Conservation (phyloP, 768 basidiomycete genomes). For the Gloeophyllum trabeum region DNA sequence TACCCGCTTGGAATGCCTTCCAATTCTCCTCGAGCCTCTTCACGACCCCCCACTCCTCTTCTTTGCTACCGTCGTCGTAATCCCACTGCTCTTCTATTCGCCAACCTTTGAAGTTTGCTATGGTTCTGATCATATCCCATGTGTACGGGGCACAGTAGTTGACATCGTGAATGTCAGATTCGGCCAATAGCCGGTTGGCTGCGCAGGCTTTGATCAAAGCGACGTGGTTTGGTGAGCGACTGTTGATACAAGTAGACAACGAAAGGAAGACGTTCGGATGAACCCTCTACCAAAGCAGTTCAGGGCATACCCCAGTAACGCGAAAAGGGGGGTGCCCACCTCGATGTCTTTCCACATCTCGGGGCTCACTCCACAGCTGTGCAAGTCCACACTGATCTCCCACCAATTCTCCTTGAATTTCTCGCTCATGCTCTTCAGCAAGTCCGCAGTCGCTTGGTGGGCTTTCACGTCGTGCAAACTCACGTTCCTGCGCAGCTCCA, state of each 20-base stretch:
- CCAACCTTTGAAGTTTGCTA: conserved; percentile 78
- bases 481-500: conserved; percentile 66
- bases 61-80: conserved; percentile 16
- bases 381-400: conserved; percentile 74
- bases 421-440: conserved; percentile 48
- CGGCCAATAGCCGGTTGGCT: conserved; percentile 63
- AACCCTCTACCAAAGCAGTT: conserved; percentile 32
- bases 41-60: conserved; percentile 50
- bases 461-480: conserved; percentile 85
- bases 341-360: conserved; percentile 69
- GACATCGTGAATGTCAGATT: conserved; percentile 79
- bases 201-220: conserved; percentile 55
- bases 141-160: conserved; percentile 43
- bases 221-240: conserved; percentile 51
- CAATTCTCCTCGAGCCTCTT: conserved; percentile 63
- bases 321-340: conserved; percentile 29
- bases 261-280: conserved; percentile 80
- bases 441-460: conserved; percentile 53
- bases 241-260: conserved; percentile 77
- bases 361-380: conserved; percentile 79
- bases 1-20: conserved; percentile 41
- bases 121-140: conserved; percentile 64
- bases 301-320: not conserved
- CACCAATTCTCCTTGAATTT: conserved; percentile 49
- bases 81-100: conserved; percentile 51